These are phyloP conservation scores for Zalaria sp. DNA, from an alignment of 2,329 filamentous ascomycete genomes.

Conservation along the genomic window DNA sequence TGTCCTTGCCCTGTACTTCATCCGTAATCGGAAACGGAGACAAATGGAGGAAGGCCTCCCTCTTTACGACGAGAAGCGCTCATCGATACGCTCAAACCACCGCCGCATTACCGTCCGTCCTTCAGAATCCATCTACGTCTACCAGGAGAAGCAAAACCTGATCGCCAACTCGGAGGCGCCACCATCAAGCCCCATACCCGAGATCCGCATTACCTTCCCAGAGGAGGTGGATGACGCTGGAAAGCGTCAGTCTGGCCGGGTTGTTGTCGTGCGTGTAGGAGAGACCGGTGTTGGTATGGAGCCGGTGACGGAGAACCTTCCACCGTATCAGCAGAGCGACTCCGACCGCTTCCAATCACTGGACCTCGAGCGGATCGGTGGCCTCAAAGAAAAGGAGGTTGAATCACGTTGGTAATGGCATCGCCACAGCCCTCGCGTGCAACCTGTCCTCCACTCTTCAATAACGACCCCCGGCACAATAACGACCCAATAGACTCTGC, in stretches of 20 bases:
- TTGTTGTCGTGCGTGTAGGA: conserved; percentile 82
- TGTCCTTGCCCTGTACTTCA: conserved; percentile 52
- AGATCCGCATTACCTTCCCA: conserved; percentile 97
- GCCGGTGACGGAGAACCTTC: conserved; percentile 63
- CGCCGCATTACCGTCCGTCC: conserved; percentile 43
- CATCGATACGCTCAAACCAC: conserved; percentile 29
- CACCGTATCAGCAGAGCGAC: conserved; percentile 76
- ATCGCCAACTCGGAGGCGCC: conserved; percentile 62
- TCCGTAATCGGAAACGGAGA: conserved; percentile 50
- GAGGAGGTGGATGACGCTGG: conserved; percentile 80
- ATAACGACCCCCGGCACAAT: conserved; percentile 2
- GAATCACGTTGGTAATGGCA: conserved; percentile 4
- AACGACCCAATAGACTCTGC: conserved; percentile 3
- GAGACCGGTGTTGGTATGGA: conserved; percentile 82
- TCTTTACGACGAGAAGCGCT: conserved; percentile 50
- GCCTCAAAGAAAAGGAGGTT: conserved; percentile 73
- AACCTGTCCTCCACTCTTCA: background rate
- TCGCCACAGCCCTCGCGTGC: background rate
- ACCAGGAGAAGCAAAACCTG: conserved; percentile 67
- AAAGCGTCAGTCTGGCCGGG: conserved; percentile 67
- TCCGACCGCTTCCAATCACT: conserved; percentile 73
- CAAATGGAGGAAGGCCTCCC: conserved; percentile 44
- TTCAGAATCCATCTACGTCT: conserved; percentile 57
- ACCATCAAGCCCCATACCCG: conserved; percentile 67
- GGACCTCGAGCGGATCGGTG: conserved; percentile 88